Evolutionary conservation across 2,329 filamentous ascomycete species (phyloP).

Genomic region (Plectosphaerella sp.): DNA sequence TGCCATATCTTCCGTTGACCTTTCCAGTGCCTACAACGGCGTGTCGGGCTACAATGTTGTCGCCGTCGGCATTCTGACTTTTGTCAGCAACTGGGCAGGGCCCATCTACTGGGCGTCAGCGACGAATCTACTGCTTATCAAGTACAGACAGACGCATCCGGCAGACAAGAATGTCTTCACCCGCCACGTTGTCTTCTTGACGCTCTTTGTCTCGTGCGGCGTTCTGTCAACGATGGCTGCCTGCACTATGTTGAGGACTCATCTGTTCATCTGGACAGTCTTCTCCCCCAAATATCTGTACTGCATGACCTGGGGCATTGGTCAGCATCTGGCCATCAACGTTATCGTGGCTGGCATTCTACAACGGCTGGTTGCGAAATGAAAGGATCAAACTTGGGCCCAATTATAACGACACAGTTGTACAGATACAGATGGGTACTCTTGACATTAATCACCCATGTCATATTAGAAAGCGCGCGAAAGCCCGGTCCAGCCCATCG

Average conservation of each 20-base stretch:
- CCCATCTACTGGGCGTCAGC: constrained; percentile 81
- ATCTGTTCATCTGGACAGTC: constrained; percentile 98
- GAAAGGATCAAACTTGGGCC: neutral
- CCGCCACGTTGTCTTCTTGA: constrained; percentile 59
- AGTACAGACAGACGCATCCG: constrained; percentile 16
- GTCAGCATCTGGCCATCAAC: constrained; percentile 74
- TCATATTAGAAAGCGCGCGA: too few species aligned
- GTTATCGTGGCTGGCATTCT: constrained; percentile 56
- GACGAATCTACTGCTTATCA: constrained; percentile 54
- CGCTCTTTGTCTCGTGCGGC: constrained; percentile 63
- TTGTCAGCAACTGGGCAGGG: constrained; percentile 86
- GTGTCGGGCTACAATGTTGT: constrained; percentile 73
- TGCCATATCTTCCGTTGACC: constrained; percentile 90
- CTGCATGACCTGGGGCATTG: constrained; percentile 80
- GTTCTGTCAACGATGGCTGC: constrained; percentile 79
- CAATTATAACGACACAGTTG: too few species aligned
- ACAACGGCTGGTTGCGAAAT: constrained; percentile 41
- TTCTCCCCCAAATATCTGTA: constrained; percentile 97
- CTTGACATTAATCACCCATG: too few species aligned
- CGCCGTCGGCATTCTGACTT: constrained; percentile 80
- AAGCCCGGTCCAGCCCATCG: too few species aligned
- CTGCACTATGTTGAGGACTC: constrained; percentile 77
- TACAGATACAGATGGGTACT: too few species aligned
- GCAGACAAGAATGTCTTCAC: constrained; percentile 28
- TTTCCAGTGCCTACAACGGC: constrained; percentile 94